These are phyloP conservation scores for Rhodofomes roseus DNA, from an alignment of 1,284 basidiomycete genomes.

Conservation along the genomic window DNA sequence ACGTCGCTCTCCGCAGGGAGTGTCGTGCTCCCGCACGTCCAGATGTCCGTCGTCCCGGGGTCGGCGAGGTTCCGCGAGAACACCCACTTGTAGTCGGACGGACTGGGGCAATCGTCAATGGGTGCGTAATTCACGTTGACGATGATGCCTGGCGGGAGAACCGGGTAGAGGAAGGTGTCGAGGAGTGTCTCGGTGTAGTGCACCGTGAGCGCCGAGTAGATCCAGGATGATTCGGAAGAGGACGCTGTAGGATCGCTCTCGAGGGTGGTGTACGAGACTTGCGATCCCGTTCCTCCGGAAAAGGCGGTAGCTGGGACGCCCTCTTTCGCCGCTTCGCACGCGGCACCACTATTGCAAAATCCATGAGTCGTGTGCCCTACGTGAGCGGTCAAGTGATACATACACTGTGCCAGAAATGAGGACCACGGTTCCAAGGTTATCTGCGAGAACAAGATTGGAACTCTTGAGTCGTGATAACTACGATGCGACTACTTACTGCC, in stretches of 20 bases:
- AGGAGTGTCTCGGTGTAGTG: slow-evolving; percentile 38
- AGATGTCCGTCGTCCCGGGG: slow-evolving; percentile 33
- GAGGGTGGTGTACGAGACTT: slow-evolving; percentile 45
- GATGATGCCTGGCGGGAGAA: slow-evolving; percentile 38
- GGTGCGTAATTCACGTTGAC: slow-evolving; percentile 52
- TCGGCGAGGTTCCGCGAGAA: slow-evolving; percentile 38
- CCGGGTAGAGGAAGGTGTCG: slow-evolving; percentile 23
- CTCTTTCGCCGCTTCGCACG: slow-evolving; percentile 40
- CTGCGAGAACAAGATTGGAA: slow-evolving; percentile 19
- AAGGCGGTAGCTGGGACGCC: slow-evolving; percentile 49
- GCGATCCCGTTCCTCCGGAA: slow-evolving; percentile 37
- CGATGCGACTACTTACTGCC: slow-evolving; percentile 46
- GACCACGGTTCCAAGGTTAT: slow-evolving; percentile 35
- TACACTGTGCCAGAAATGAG: slow-evolving; percentile 46
- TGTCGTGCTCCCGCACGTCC: slow-evolving; percentile 37
- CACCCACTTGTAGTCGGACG: slow-evolving; percentile 39
- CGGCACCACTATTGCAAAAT: slow-evolving; percentile 39
- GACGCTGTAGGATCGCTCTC: slow-evolving; percentile 26
- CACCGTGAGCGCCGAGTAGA: slow-evolving; percentile 40
- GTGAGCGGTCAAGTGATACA: slow-evolving; percentile 9
- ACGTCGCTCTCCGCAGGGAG: slow-evolving; percentile 40
- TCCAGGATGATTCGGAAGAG: slow-evolving; percentile 32
- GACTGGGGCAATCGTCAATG: slow-evolving; percentile 34
- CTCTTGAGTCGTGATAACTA: no score
- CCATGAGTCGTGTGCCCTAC: background rate